phyloP scores from a whole-genome alignment of 2,329 filamentous ascomycete species.

The Westerdykella aurantiaca region DNA sequence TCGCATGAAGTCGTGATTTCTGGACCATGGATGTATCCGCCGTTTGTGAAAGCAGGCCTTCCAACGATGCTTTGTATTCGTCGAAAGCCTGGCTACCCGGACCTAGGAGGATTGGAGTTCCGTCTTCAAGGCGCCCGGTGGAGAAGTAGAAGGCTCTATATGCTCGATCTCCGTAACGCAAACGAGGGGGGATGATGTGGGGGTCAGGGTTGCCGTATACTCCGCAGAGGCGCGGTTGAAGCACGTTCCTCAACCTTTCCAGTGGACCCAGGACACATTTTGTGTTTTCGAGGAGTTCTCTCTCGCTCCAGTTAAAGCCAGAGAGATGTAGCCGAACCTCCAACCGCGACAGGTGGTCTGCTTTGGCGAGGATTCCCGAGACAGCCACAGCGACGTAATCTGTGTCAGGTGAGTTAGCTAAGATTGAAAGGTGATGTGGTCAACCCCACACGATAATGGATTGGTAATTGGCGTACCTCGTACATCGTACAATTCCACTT shows the following conservation, averaged over 20 bases:
- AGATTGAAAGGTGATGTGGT: too few relatives aligned
- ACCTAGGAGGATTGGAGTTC: conserved; percentile 6
- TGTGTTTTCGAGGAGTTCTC: conserved; percentile 18
- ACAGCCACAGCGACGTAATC: conserved; percentile 30
- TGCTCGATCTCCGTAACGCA: conserved; percentile 4
- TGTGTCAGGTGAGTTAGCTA: conserved; percentile 1
- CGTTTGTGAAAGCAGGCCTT: conserved; percentile 9
- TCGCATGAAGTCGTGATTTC: conserved; percentile 21
- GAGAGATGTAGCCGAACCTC: conserved; percentile 24
- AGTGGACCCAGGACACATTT: conserved; percentile 26
- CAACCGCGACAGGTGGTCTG: conserved; percentile 23
- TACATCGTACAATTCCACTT: conserved; percentile 35
- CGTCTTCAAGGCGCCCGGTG: background rate
- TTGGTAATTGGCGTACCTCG: conserved; percentile 12
- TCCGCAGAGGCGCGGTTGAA: conserved; percentile 20
- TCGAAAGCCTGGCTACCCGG: conserved; percentile 16
- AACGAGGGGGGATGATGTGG: conserved; percentile 11
- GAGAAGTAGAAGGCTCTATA: conserved; percentile 1
- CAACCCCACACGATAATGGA: background rate
- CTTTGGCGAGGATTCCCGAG: conserved; percentile 26
- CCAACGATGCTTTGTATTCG: conserved; percentile 20
- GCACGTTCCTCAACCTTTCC: conserved; percentile 26
- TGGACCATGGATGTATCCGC: conserved; percentile 5
- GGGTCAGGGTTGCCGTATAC: conserved; percentile 15
- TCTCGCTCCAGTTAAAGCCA: conserved; percentile 19